Percentiles rank a stretch among this genome's conserved stretches.
Conservation (phyloP, 345 rosid species). For the Acer yangbiense region DNA sequence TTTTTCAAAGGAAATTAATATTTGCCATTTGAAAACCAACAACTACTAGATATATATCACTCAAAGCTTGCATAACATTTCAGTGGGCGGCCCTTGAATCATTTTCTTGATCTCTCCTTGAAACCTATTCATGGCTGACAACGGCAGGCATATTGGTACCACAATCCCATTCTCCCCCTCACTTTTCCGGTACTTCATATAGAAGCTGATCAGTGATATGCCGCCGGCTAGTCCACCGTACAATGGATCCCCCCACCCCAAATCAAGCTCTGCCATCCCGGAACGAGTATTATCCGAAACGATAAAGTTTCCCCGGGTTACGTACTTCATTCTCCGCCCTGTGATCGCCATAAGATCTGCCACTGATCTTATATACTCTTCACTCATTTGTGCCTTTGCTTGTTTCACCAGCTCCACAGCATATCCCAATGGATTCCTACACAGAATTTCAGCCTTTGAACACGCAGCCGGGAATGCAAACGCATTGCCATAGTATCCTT, state of each 20-base stretch:
- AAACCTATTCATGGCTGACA: slow-evolving; percentile 25
- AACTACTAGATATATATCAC: no score
- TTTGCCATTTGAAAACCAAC: no score
- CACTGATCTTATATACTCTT: slow-evolving; percentile 17
- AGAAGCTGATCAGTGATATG: background rate
- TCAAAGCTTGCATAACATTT: background rate
- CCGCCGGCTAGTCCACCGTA: slow-evolving; percentile 21
- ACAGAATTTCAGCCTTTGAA: slow-evolving; percentile 15
- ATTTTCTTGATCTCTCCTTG: slow-evolving; percentile 8
- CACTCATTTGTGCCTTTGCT: slow-evolving; percentile 14
- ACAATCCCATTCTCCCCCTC: slow-evolving; percentile 25
- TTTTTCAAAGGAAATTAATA: no score
- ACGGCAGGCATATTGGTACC: slow-evolving; percentile 23
- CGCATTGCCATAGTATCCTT: slow-evolving; percentile 34
- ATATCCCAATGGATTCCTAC: background rate
- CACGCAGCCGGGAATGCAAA: slow-evolving; percentile 14
- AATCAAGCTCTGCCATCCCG: slow-evolving; percentile 20
- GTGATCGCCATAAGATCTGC: slow-evolving; percentile 18
- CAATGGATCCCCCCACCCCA: slow-evolving; percentile 30
- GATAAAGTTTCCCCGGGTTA: background rate
- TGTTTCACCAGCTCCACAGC: slow-evolving; percentile 23
- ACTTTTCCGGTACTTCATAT: background rate
- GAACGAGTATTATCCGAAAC: background rate
- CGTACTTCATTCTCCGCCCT: slow-evolving; percentile 6
- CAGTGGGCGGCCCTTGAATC: background rate